Base-by-base conservation (phyloP, 2,329 filamentous ascomycete species). In the Fonsecaea erecta region DNA sequence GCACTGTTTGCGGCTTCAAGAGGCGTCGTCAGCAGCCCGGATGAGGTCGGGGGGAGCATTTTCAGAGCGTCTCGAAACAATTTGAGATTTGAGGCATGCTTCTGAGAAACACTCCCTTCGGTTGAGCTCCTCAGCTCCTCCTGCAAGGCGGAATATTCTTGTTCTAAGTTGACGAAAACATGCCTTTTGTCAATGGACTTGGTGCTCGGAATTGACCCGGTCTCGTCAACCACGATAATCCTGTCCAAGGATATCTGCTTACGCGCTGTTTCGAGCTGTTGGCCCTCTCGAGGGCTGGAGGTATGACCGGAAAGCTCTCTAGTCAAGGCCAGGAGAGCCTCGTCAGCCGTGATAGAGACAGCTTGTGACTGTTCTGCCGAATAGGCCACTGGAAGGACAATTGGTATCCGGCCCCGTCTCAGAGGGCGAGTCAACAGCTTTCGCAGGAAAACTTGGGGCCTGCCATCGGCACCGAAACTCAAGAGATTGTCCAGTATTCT, bases 141-240 rank as follows among this genome's bases (percentile, higher is more conserved):
- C 66, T 86, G 83, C 55, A 96, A 89, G 28, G 85, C 80, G 1
- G 85, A 81, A 70, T 90, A 97, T 75, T 99, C 94, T 74, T 98
- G 93, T 74, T 96, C 90, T 63, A 99, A 84, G 72, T 99, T 99
- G 74, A 99, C 86, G 74, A 97, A 98, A 7, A 95, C 86, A 75
- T 95, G 90, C 1, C 90, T 85, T 75, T 65, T 91, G 52, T 72
- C 70, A 35, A 64, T 35, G 12, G 70, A 64, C 51, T 68, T 70
- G 16, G 67, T 66, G 63, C 70, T 72, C 0, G 95, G 95, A 52
- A 93, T 92, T 0, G 93, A 94, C 2, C 95, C 95, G 0, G 93
- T 79, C 0, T 91, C 88, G 75, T 99, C 95, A 6, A 99, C 83
- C 30, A 99, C 81, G 67, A 99, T 96, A 48, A 99, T 83, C 37